These are phyloP conservation scores for Saprolegnia diclina DNA, from an alignment of 352 stramenopile species.

Conservation along the genomic window DNA sequence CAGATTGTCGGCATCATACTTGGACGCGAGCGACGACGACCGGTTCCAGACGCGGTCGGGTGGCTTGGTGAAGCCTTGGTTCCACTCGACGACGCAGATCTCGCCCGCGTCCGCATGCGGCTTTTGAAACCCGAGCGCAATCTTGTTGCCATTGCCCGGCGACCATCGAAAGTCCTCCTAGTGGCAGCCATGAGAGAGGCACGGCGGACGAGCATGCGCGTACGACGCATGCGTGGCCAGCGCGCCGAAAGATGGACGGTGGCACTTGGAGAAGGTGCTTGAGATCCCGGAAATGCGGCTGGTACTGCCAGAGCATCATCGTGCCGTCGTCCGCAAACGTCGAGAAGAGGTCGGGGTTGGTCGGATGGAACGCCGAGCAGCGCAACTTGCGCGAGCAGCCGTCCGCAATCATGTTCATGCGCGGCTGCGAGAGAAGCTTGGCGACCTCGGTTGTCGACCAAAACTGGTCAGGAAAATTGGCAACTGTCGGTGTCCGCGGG, in stretches of 20 bases:
- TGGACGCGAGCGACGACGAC: constrained; percentile 8
- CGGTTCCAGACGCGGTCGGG: constrained; percentile 14
- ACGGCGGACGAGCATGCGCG: constrained; percentile 8
- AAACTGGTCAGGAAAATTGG: constrained; percentile 54
- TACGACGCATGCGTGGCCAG: constrained; percentile 37
- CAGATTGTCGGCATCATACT: constrained; percentile 1
- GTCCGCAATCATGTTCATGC: constrained; percentile 54
- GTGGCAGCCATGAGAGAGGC: background rate
- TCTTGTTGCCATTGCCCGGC: constrained; percentile 26
- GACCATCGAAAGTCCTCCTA: background rate
- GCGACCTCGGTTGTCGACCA: constrained; percentile 56
- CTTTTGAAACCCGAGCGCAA: constrained; percentile 78
- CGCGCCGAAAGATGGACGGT: constrained; percentile 54
- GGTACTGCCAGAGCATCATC: constrained; percentile 74
- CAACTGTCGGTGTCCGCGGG: background rate
- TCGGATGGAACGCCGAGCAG: constrained; percentile 71
- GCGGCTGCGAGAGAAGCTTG: constrained; percentile 66
- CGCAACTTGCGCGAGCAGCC: constrained; percentile 59
- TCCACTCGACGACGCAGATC: constrained; percentile 55
- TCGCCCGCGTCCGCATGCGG: constrained; percentile 50
- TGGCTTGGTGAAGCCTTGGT: background rate
- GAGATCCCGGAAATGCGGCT: constrained; percentile 52
- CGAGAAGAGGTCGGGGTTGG: constrained; percentile 62
- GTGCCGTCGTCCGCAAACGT: constrained; percentile 74
- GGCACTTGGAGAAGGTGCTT: constrained; percentile 53